These are phyloP conservation scores for Lentinula raphanica DNA, from an alignment of 768 basidiomycete genomes.

Conservation along the genomic window DNA sequence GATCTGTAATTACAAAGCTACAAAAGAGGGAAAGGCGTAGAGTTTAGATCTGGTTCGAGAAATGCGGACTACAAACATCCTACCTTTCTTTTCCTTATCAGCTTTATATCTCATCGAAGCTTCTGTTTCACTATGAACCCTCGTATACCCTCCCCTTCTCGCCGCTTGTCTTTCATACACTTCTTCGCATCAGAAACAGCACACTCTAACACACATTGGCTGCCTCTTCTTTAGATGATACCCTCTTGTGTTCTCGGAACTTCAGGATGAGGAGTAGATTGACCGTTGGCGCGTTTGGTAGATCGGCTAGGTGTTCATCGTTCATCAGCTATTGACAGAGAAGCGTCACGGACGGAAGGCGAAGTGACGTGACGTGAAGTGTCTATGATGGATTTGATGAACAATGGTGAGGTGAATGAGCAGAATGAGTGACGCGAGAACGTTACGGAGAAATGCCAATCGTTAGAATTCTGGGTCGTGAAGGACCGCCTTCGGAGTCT, in stretches of 20 bases:
- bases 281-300: constrained; percentile 22
- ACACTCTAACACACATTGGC: constrained; percentile 19
- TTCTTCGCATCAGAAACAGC: constrained; percentile 12
- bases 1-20: constrained; percentile 81
- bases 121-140: constrained; percentile 25
- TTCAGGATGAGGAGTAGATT: constrained; percentile 20
- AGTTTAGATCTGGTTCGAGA: too few species aligned
- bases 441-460: constrained; percentile 70
- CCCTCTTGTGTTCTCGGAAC: constrained; percentile 59
- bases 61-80: constrained; percentile 8
- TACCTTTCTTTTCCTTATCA: constrained; percentile 88
- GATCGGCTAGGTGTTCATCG: constrained; percentile 15
- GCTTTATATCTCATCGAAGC: constrained; percentile 57
- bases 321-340: constrained; percentile 4
- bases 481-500: constrained; percentile 35
- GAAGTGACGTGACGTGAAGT: constrained; percentile 6
- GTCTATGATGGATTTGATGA: constrained; percentile 1
- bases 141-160: constrained; percentile 22
- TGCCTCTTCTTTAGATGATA: constrained; percentile 52
- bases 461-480: constrained; percentile 63
- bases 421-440: constrained; percentile 44
- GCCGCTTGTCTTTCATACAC: constrained; percentile 33
- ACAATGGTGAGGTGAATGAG: constrained; percentile 17
- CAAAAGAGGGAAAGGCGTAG: neutral
- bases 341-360: constrained; percentile 6